Evolutionary conservation across 345 rosid species (phyloP).

Genomic region (Murraya paniculata): DNA sequence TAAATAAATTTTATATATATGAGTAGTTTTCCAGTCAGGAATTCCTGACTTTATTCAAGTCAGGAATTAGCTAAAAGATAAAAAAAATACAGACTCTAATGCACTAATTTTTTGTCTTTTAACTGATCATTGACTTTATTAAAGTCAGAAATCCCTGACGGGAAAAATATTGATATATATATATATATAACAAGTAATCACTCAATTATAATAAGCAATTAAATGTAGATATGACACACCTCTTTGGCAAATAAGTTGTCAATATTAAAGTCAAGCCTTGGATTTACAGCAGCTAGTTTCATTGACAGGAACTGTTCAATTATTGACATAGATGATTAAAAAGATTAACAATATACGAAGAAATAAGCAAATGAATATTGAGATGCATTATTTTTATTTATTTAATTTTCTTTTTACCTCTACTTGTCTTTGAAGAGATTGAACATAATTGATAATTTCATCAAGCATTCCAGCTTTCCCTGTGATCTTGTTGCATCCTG

Average conservation of each 20-base stretch:
- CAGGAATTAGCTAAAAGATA: no score
- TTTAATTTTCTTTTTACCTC: slow-evolving; percentile 39
- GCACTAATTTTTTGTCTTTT: no score
- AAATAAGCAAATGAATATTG: background rate
- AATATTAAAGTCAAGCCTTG: slow-evolving; percentile 50
- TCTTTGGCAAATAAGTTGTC: slow-evolving; percentile 54
- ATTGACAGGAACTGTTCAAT: slow-evolving; percentile 62
- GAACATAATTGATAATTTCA: slow-evolving; percentile 78
- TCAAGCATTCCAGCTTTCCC: slow-evolving; percentile 92
- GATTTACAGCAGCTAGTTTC: slow-evolving; percentile 69
- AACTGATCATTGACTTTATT: no score
- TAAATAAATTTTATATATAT: no score
- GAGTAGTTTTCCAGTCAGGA: no score
- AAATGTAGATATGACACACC: slow-evolving; percentile 31
- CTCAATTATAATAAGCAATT: background rate
- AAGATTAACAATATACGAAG: background rate
- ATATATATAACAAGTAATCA: background rate
- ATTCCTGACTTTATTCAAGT: no score
- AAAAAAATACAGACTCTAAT: no score
- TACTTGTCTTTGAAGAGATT: slow-evolving; percentile 74
- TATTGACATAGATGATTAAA: background rate
- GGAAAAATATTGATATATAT: no score
- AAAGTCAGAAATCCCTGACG: no score
- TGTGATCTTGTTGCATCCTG: slow-evolving; percentile 65
- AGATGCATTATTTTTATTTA: background rate